phyloP scores from a whole-genome alignment of 257 asterid species.

The Nicotiana sylvestris region DNA sequence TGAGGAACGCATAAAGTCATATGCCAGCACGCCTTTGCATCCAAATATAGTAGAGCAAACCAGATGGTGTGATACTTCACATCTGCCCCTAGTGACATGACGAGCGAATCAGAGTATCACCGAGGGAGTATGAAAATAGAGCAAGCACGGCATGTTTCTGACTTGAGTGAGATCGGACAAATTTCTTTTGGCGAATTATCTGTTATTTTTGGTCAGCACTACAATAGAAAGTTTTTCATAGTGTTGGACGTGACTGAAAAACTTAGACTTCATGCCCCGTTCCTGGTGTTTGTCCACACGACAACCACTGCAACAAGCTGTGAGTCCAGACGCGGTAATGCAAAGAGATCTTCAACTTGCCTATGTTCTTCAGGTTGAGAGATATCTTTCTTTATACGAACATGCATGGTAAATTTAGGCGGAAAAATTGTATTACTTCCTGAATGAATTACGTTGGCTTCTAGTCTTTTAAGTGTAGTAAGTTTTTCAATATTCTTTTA shows the following conservation, averaged over 20 bases:
- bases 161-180: neutral
- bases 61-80: neutral
- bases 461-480: neutral
- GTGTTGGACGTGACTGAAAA: neutral
- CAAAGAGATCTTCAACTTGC: neutral
- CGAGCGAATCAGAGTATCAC: neutral
- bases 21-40: neutral
- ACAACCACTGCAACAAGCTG: neutral
- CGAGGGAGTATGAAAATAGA: too few species aligned
- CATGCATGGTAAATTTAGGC: neutral
- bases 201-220: too few species aligned
- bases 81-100: neutral
- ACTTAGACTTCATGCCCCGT: neutral
- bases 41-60: neutral
- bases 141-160: neutral
- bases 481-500: neutral
- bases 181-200: neutral
- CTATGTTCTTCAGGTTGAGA: neutral
- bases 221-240: neutral
- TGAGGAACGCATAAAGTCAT: slow-evolving; percentile 35
- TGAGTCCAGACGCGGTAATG: neutral
- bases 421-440: neutral
- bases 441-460: neutral
- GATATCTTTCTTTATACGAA: neutral
- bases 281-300: neutral